A percentile compares a stretch with the other conserved stretches of the same genome.
Evolutionary conservation across 305 asterid species (phyloP).

Genomic region (Nicotiana rustica): DNA sequence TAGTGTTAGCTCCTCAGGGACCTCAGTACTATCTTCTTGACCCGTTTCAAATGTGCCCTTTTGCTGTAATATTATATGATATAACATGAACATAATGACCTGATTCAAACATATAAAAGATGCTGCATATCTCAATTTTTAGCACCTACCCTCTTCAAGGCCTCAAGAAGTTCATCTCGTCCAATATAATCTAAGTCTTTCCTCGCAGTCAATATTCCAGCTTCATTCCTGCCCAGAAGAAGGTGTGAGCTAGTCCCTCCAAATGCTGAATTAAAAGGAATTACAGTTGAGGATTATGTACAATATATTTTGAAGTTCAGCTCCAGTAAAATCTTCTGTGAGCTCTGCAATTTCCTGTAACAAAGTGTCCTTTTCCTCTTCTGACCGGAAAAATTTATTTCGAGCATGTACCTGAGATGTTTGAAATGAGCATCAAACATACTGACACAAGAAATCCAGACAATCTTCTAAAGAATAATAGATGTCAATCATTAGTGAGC

Average conservation of each 20-base stretch:
- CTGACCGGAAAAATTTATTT: conserved; percentile 90
- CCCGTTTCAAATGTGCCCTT: conserved; percentile 98
- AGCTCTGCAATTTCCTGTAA: conserved; percentile 86
- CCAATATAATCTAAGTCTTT: conserved; percentile 93
- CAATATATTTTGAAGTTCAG: conserved; percentile 96
- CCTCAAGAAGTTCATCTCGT: conserved; percentile 94
- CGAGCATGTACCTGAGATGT: conserved; percentile 90
- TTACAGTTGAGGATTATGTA: conserved; percentile 44
- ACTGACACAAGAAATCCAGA: conserved; percentile 31
- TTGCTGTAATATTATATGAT: conserved; percentile 74
- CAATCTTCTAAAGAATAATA: conserved; percentile 1
- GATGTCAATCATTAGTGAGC: conserved; percentile 31
- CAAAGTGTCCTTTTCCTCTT: conserved; percentile 86
- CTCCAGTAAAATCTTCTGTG: conserved; percentile 96
- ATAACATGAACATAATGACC: conserved; percentile 37
- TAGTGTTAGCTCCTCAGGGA: conserved; percentile 93
- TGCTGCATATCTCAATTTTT: conserved; percentile 35
- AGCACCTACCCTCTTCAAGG: conserved; percentile 83
- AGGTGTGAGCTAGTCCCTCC: conserved; percentile 45
- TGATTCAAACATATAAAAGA: conserved; percentile 20
- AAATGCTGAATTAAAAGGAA: conserved; percentile 32
- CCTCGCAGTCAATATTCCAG: conserved; percentile 96
- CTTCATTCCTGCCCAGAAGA: conserved; percentile 85
- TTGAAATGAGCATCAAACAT: conserved; percentile 39
- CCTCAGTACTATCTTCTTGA: conserved; percentile 91